Conservation (phyloP, 331 rosid genomes). For the Pyracantha coccinea region DNA sequence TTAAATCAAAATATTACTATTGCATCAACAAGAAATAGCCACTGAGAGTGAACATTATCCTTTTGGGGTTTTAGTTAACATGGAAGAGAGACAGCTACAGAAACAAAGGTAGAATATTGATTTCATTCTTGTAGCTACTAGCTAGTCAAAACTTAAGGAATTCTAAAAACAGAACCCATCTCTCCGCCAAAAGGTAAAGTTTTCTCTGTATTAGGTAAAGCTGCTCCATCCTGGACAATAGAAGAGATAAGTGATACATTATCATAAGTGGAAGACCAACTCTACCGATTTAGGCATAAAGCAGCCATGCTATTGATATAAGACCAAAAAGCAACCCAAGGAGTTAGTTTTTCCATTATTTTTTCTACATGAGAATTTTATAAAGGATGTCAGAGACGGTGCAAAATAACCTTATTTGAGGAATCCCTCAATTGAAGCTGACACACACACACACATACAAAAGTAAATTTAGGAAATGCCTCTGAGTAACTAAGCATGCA, state of each 20-base stretch:
- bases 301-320: neutral
- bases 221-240: conserved; percentile 77
- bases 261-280: conserved; percentile 6
- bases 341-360: neutral
- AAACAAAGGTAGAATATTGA: neutral
- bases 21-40: neutral
- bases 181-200: conserved; percentile 98
- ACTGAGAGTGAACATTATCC: neutral
- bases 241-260: conserved; percentile 13
- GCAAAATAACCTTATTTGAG: neutral
- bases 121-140: neutral
- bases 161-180: conserved; percentile 39
- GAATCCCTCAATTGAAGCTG: no score
- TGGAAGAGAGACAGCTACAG: neutral
- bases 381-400: neutral
- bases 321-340: neutral
- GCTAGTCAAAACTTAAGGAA: conserved; percentile 9
- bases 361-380: neutral
- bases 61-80: neutral
- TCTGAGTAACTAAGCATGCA: neutral
- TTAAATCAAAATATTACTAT: neutral
- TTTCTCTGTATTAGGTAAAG: conserved; percentile 68
- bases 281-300: conserved; percentile 8
- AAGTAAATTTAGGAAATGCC: neutral
- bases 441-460: neutral